Conservation (phyloP, 2,329 filamentous ascomycete genomes). For the Diaporthe helianthi region DNA sequence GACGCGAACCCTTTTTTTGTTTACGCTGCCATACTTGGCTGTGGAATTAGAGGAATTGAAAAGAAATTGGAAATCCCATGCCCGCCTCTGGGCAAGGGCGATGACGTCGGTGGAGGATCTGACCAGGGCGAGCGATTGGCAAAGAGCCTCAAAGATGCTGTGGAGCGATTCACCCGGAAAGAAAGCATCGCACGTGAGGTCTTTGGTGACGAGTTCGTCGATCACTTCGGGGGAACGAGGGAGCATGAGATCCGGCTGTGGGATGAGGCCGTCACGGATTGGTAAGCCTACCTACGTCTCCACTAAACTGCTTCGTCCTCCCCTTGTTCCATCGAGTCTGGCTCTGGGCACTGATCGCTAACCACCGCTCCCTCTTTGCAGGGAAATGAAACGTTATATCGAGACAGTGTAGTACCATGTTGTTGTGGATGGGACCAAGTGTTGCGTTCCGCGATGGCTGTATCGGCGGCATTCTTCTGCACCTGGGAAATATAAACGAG, state of each 20-base stretch:
- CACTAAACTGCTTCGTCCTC: not conserved
- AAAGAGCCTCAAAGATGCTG: constrained; percentile 86
- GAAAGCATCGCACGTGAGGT: constrained; percentile 92
- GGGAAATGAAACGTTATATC: constrained; percentile 80
- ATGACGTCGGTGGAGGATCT: constrained; percentile 75
- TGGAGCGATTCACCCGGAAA: constrained; percentile 74
- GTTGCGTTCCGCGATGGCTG: not conserved
- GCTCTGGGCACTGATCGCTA: not conserved
- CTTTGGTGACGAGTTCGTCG: constrained; percentile 93
- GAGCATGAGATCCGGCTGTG: constrained; percentile 90
- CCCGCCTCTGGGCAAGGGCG: constrained; percentile 83
- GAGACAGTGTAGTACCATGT: constrained; percentile 69
- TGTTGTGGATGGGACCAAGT: not conserved
- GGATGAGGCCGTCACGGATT: constrained; percentile 97
- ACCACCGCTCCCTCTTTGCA: constrained; percentile 48
- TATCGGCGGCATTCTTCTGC: not conserved
- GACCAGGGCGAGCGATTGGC: constrained; percentile 82
- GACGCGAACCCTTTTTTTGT: constrained; percentile 91
- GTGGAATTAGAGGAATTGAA: constrained; percentile 91
- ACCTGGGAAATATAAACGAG: not conserved
- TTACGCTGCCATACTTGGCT: constrained; percentile 82
- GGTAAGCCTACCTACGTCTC: constrained; percentile 65
- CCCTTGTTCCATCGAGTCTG: not conserved
- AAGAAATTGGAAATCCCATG: constrained; percentile 86
- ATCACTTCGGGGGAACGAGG: constrained; percentile 91